Conservation (phyloP, 805 yeast genomes). For the Grigorovia yakushimaensis region DNA sequence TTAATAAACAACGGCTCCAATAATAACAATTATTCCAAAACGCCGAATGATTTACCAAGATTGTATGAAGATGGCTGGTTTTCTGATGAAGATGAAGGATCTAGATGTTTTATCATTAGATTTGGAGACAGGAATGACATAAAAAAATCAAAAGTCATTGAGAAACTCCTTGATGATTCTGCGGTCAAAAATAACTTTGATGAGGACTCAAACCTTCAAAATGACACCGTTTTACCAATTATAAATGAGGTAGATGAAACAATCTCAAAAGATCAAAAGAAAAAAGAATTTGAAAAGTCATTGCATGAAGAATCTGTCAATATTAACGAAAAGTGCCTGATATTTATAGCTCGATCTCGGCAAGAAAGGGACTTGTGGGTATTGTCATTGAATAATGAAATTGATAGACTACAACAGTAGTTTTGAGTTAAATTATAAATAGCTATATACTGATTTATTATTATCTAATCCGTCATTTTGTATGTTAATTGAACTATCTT, state of each 20-base stretch:
- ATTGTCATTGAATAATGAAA: constrained; percentile 25
- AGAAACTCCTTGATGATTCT: constrained; percentile 1
- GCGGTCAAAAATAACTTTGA: background rate
- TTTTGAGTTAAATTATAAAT: background rate
- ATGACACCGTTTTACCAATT: background rate
- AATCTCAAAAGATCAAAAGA: too few species aligned
- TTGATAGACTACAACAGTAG: constrained; percentile 24
- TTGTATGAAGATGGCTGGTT: constrained; percentile 77
- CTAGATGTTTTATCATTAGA: constrained; percentile 79
- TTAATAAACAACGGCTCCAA: constrained; percentile 39
- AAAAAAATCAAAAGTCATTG: constrained; percentile 20
- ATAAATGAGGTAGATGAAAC: background rate
- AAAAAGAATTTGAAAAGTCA: background rate
- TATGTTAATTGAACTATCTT: background rate
- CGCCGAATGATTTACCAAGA: constrained; percentile 54
- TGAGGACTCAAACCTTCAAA: background rate
- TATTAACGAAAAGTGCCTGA: constrained; percentile 54
- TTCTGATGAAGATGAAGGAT: constrained; percentile 66
- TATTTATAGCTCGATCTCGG: constrained; percentile 72
- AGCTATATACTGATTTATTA: background rate
- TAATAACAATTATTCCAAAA: constrained; percentile 42
- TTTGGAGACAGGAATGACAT: constrained; percentile 44
- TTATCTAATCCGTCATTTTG: background rate
- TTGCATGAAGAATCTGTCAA: constrained; percentile 38
- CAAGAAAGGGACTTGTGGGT: constrained; percentile 86